phyloP scores from a whole-genome alignment of 352 stramenopile species.

The Globisporangium nunn region DNA sequence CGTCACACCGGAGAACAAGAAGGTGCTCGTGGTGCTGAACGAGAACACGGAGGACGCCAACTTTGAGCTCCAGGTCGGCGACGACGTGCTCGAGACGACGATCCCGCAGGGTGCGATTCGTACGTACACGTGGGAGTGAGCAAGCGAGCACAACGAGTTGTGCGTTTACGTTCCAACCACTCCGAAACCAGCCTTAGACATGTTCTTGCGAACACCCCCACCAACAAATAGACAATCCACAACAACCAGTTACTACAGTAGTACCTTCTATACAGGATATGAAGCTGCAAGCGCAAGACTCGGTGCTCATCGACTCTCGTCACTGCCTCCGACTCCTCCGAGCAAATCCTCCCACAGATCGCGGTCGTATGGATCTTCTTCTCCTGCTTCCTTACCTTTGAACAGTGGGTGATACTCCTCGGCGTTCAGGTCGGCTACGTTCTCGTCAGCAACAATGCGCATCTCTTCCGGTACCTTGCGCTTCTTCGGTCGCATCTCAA shows the following conservation, averaged over 20 bases:
- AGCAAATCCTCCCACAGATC: conserved; percentile 69
- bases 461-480: conserved; percentile 67
- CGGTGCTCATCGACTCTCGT: not conserved
- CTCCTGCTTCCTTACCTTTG: conserved; percentile 12
- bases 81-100: conserved; percentile 32
- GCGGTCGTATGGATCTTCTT: conserved; percentile 46
- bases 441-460: conserved; percentile 31
- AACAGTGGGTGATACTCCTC: conserved; percentile 41
- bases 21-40: conserved; percentile 78
- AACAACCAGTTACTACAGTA: too few relatives aligned
- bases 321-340: conserved; percentile 7
- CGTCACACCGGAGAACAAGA: conserved; percentile 61
- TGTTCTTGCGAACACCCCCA: too few relatives aligned
- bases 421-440: conserved; percentile 9
- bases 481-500: conserved; percentile 71
- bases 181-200: too few relatives aligned
- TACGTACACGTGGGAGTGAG: conserved; percentile 65
- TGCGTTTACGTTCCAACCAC: too few relatives aligned
- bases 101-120: conserved; percentile 57
- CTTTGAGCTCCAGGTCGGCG: conserved; percentile 53
- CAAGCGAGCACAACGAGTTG: too few relatives aligned
- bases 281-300: not conserved
- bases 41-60: conserved; percentile 70
- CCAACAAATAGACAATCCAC: too few relatives aligned
- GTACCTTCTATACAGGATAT: too few relatives aligned